Evolutionary conservation across 495 filamentous ascomycete genomes (phyloP).

Genomic region (Endocarpon pusillum): DNA sequence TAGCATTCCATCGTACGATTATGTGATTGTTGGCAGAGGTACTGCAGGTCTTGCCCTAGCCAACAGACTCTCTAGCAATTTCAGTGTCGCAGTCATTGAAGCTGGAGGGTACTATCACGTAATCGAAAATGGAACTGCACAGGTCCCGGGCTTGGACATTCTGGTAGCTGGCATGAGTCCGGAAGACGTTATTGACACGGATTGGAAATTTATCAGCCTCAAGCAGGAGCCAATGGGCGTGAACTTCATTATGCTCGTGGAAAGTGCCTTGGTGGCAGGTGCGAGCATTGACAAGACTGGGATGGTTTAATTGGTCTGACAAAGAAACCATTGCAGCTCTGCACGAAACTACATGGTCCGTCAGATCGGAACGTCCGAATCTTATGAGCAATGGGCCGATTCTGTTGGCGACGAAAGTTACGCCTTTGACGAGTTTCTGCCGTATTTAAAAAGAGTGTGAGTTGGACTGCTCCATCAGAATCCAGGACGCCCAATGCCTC

Average conservation of each 20-base stretch:
- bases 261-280: constrained; percentile 24
- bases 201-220: no score
- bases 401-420: constrained; percentile 28
- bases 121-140: constrained; percentile 24
- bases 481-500: no score
- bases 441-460: constrained; percentile 25
- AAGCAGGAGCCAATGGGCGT: constrained; percentile 3
- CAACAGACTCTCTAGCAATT: constrained; percentile 32
- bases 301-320: no score
- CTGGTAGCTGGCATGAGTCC: no score
- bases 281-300: no score
- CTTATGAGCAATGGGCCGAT: constrained; percentile 29
- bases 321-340: no score
- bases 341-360: constrained; percentile 36
- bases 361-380: constrained; percentile 19
- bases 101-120: constrained; percentile 38
- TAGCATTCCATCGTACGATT: no score
- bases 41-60: constrained; percentile 36
- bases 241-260: background rate
- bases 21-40: constrained; percentile 35
- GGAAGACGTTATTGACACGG: no score
- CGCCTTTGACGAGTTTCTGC: constrained; percentile 21
- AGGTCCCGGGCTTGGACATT: no score
- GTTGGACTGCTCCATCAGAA: no score
- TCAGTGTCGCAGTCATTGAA: constrained; percentile 32